These are phyloP conservation scores for Ceratocystis smalleyi DNA, from an alignment of 2,329 filamentous ascomycete species.

Conservation along the genomic window DNA sequence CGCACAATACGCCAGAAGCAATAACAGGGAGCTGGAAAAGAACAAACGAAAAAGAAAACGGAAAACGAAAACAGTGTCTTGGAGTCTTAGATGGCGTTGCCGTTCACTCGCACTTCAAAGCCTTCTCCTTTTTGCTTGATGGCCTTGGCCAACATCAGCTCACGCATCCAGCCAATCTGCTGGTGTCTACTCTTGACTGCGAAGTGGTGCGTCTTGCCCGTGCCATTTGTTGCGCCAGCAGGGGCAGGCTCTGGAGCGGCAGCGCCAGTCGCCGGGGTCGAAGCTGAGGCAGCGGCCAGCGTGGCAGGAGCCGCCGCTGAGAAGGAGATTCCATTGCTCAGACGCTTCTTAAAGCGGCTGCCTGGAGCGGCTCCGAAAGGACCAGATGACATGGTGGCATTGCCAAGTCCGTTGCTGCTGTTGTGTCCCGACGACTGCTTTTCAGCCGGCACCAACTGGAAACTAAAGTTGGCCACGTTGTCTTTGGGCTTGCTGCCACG, in stretches of 20 bases:
- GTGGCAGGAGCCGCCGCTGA: slow-evolving; percentile 22
- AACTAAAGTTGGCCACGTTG: slow-evolving; percentile 56
- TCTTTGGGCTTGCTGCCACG: slow-evolving; percentile 35
- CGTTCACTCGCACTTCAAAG: slow-evolving; percentile 69
- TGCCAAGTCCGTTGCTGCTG: slow-evolving; percentile 24
- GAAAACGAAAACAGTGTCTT: slow-evolving; percentile 9
- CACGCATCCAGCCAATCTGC: slow-evolving; percentile 92
- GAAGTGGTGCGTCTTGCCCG: slow-evolving; percentile 82
- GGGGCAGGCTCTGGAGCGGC: slow-evolving; percentile 21
- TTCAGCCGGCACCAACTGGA: slow-evolving; percentile 66
- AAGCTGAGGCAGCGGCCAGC: slow-evolving; percentile 31
- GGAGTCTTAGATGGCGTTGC: slow-evolving; percentile 48
- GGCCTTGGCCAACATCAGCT: slow-evolving; percentile 81
- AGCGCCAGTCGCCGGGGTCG: slow-evolving; percentile 17
- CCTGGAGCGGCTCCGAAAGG: slow-evolving; percentile 3
- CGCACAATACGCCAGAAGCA: not conserved
- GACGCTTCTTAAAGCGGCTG: slow-evolving; percentile 14
- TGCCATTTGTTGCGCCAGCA: slow-evolving; percentile 39
- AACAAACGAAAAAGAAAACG: slow-evolving; percentile 12
- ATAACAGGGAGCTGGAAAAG: slow-evolving; percentile 10
- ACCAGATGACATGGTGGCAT: not conserved
- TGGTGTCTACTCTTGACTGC: slow-evolving; percentile 76
- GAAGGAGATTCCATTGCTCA: not conserved
- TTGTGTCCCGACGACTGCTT: slow-evolving; percentile 26
- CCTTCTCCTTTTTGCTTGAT: slow-evolving; percentile 71